Conservation (phyloP, 108 stramenopile genomes). For the Skeletonema potamos region DNA sequence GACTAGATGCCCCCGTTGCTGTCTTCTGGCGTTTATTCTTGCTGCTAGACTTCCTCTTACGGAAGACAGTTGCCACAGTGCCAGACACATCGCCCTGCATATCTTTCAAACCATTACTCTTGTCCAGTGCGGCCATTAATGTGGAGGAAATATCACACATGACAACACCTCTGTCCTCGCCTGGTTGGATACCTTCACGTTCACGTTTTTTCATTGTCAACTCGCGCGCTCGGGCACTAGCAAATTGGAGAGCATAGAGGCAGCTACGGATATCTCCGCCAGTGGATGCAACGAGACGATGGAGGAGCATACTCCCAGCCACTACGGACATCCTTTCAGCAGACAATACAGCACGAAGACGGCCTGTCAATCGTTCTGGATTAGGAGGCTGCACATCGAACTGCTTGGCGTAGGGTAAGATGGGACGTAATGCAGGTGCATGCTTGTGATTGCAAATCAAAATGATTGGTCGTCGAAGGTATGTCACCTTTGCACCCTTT, state of each 20-base stretch:
- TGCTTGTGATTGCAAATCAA: conserved; percentile 98
- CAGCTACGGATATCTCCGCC: conserved; percentile 92
- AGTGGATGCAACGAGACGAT: conserved; percentile 63
- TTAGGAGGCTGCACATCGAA: conserved; percentile 81
- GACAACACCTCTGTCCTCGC: background rate
- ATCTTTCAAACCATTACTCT: conserved; percentile 73
- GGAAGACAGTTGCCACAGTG: conserved; percentile 63
- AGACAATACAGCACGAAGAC: conserved; percentile 77
- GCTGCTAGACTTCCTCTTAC: conserved; percentile 39
- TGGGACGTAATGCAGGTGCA: conserved; percentile 89
- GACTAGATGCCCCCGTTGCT: conserved; percentile 1
- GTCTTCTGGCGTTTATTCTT: conserved; percentile 24
- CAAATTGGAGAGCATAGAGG: conserved; percentile 93
- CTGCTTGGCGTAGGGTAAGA: conserved; percentile 82
- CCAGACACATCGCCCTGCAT: conserved; percentile 66
- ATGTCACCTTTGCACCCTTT: conserved; percentile 14
- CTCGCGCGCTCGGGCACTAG: conserved; percentile 55
- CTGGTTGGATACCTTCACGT: conserved; percentile 7
- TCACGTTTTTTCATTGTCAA: conserved; percentile 31
- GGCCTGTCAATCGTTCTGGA: conserved; percentile 68
- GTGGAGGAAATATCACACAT: conserved; percentile 62
- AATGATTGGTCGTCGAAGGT: conserved; percentile 91
- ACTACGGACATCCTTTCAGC: conserved; percentile 64
- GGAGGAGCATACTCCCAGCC: conserved; percentile 55
- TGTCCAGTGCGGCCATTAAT: conserved; percentile 52